Conservation (phyloP, 2,329 filamentous ascomycete genomes). For the Coleophoma eucalyptorum region DNA sequence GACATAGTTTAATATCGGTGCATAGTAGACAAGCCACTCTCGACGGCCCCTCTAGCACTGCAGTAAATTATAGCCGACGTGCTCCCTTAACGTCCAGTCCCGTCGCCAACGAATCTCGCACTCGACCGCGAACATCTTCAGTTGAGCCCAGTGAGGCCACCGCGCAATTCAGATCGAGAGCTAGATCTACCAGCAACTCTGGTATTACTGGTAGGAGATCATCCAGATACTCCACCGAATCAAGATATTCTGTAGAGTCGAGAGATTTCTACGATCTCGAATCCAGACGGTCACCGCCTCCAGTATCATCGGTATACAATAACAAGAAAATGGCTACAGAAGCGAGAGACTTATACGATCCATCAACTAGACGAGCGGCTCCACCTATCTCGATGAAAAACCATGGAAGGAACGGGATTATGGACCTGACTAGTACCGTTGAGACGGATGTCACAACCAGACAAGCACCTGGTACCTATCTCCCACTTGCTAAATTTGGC, state of each 20-base stretch:
- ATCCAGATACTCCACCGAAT: not conserved
- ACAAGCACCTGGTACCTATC: conserved; percentile 21
- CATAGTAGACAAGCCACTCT: not conserved
- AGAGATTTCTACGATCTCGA: not conserved
- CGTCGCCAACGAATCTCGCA: conserved; percentile 3
- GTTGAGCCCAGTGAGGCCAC: not conserved
- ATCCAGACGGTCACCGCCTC: not conserved
- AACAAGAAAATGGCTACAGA: not conserved
- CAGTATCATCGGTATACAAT: not conserved
- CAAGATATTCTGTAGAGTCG: not conserved
- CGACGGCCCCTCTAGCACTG: not conserved
- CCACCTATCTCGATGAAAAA: not conserved
- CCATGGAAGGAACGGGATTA: conserved; percentile 10
- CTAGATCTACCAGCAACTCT: conserved; percentile 9
- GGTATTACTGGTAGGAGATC: not conserved
- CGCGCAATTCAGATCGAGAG: conserved; percentile 2
- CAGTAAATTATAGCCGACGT: not conserved
- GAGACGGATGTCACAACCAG: conserved; percentile 24
- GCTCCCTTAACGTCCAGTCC: not conserved
- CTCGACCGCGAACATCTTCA: conserved; percentile 7
- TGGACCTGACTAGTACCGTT: conserved; percentile 22
- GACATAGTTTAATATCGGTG: too few species aligned
- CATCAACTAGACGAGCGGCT: not conserved
- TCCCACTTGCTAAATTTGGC: not conserved
- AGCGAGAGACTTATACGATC: not conserved